These are phyloP conservation scores for Plasmodium ovale DNA, from an alignment of 169 alveolate genomes.

Conservation along the genomic window DNA sequence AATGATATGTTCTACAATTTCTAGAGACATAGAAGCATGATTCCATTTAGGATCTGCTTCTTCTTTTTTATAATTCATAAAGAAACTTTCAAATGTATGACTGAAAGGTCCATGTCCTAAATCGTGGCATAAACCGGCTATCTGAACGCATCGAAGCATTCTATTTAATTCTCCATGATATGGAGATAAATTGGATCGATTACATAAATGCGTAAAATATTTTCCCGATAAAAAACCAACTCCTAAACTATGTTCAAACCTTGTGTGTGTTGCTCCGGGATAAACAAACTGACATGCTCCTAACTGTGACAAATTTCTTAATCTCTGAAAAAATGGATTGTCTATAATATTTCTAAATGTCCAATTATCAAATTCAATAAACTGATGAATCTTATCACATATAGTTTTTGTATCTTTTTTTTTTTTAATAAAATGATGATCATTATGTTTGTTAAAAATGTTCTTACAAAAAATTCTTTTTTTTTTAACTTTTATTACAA, in stretches of 20 bases:
- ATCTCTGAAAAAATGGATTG: constrained; percentile 89
- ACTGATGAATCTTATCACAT: constrained; percentile 77
- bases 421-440: constrained; percentile 10
- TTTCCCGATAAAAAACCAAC: constrained; percentile 87
- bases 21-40: constrained; percentile 84
- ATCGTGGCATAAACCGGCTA: constrained; percentile 94
- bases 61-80: constrained; percentile 38
- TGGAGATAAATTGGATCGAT: constrained; percentile 53
- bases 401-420: constrained; percentile 41
- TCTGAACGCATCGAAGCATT: constrained; percentile 84
- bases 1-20: constrained; percentile 80
- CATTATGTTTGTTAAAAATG: constrained; percentile 35
- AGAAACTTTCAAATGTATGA: constrained; percentile 89
- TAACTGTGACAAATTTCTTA: constrained; percentile 89
- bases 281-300: constrained; percentile 89
- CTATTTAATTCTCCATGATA: constrained; percentile 47
- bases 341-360: constrained; percentile 86
- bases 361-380: constrained; percentile 81
- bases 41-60: constrained; percentile 78
- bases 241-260: constrained; percentile 94
- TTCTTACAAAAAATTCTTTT: constrained; percentile 66
- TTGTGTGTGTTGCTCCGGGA: constrained; percentile 92
- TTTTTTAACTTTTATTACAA: constrained; percentile 43
- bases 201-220: constrained; percentile 82
- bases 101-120: constrained; percentile 95